Evolutionary conservation across 2,329 filamentous ascomycete species (phyloP), one percentile per base, ranked within the genome.

Genomic region (Alternaria dauci): DNA sequence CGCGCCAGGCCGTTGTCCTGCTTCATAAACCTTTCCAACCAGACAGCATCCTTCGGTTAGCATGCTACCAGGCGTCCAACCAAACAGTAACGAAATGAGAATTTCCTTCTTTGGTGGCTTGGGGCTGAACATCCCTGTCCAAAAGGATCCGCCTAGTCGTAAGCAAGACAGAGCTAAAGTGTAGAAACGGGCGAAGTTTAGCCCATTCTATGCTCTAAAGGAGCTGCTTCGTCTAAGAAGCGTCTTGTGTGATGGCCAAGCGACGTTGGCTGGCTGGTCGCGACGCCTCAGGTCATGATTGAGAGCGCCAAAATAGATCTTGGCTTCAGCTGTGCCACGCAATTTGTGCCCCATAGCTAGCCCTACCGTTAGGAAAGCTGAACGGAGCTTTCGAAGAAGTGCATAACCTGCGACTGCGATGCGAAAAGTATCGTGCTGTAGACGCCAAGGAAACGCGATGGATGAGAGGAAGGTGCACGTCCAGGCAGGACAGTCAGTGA

Each of bases 281-380:
- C 2, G 16, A 38, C 32, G 47, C 32, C 20, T 51, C 32, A 18
- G 5, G 16, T 16, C 34, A 38, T 38, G 7, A 36, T 50, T 2
- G 43, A 46, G 26, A 46, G 26, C 25, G 7, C 46, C 6, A 20
- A 8, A 36, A 43, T 9, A 30, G 32, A 63, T 57, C 48, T 42
- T 52, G 38, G 53, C 52, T 54, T 63, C 34, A 44, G 61, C 50
- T 60, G 48, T 3, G 11, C 11, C 23, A 32, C 16, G 20, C 20
- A 11, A 18, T 50, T 12, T 38, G 5, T 18, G n/a, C 3, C 11
- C 11, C 8, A 25, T 32, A 23, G n/a, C 3, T 47, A 18, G 28
- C n/a, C 5, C 26, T 34, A 9, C 18, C 12, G n/a, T 8, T 23
- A 11, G 5, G 4, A 7, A 14, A 23, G 7, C 39, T 25, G 12